Evolutionary conservation across 2,329 filamentous ascomycete species (phyloP), one percentile per base, ranked within the genome.

Genomic region (Neoascochyta sp.): DNA sequence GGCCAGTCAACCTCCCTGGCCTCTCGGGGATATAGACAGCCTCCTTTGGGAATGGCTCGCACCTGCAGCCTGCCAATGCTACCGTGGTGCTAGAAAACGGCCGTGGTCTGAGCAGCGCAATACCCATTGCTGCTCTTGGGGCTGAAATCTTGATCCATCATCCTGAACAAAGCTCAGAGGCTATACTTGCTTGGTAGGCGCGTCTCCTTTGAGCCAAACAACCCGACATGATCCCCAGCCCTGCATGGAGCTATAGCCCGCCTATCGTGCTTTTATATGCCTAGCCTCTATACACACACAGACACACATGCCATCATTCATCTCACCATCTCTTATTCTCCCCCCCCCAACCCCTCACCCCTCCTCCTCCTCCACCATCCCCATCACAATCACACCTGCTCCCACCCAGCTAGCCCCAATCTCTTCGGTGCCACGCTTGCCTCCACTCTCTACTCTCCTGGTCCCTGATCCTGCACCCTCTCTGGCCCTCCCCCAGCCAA

Each of bases 41-140:
- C 63, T 56, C 43, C 41, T 60, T 67, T 60, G 47, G 62, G 63
- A 56, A 57, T 60, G 55, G 58, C 45, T 61, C 58, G 62, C 60
- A 60, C 53, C 63, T 68, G 66, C 65, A 68, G 64, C 63, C 62
- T 62, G 52, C 63, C 63, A 65, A 64, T 66, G 60, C 61, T 62
- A 67, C 62, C 58, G 55, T 64, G 55, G 59, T 63, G 60, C 60
- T 64, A 60, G 57, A 59, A 49, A 55, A 60, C 50, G 57, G 57
- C 38, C 56, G 58, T 64, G 62, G 64, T 56, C 64, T 67, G 62
- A 67, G 63, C 62, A 60, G 50, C 47, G 47, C 58, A 60, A 65
- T 65, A 61, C 62, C 55, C 49, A 63, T 54, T 49, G 50, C 49
- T 54, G 52, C 60, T 52, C 57, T 50, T 53, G 64, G 66, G 65